Conservation (phyloP, 208 protist species). For the Trypanosoma rangeli region DNA sequence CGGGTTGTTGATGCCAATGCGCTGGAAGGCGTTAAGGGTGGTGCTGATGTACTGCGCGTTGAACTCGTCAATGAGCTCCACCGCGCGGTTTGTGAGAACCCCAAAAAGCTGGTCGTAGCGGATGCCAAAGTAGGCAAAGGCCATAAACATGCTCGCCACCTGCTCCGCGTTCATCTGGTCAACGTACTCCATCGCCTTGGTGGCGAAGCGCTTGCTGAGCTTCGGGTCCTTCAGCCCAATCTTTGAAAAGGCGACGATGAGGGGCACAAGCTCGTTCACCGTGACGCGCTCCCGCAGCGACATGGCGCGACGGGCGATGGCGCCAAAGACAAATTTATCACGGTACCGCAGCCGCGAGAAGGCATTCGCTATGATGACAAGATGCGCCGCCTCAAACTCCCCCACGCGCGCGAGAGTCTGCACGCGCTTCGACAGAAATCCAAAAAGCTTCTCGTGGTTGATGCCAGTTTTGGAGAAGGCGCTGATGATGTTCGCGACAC, state of each 20-base stretch:
- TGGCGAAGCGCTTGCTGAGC: conserved; percentile 88
- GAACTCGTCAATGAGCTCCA: conserved; percentile 92
- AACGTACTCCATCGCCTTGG: conserved; percentile 91
- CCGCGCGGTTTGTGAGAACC: conserved; percentile 90
- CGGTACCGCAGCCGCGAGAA: conserved; percentile 79
- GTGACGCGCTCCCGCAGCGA: conserved; percentile 88
- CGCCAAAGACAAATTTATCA: conserved; percentile 80
- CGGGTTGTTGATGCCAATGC: conserved; percentile 92
- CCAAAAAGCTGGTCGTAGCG: conserved; percentile 93
- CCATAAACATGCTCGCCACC: conserved; percentile 86
- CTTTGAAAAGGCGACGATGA: conserved; percentile 86
- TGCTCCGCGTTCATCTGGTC: conserved; percentile 92
- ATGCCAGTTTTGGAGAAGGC: conserved; percentile 90
- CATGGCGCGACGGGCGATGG: conserved; percentile 83
- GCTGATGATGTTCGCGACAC: conserved; percentile 84
- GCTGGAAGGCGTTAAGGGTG: conserved; percentile 87
- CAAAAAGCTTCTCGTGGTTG: conserved; percentile 82
- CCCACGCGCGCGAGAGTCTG: conserved; percentile 87
- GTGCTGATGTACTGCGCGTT: conserved; percentile 90
- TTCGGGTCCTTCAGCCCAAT: conserved; percentile 84
- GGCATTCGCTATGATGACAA: conserved; percentile 85
- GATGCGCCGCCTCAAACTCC: conserved; percentile 87
- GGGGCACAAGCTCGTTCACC: conserved; percentile 87
- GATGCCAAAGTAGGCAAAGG: conserved; percentile 89
- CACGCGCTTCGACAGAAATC: conserved; percentile 78